phyloP scores from a whole-genome alignment of 2,329 filamentous ascomycete genomes.

The Clarireedia monteithiana region DNA sequence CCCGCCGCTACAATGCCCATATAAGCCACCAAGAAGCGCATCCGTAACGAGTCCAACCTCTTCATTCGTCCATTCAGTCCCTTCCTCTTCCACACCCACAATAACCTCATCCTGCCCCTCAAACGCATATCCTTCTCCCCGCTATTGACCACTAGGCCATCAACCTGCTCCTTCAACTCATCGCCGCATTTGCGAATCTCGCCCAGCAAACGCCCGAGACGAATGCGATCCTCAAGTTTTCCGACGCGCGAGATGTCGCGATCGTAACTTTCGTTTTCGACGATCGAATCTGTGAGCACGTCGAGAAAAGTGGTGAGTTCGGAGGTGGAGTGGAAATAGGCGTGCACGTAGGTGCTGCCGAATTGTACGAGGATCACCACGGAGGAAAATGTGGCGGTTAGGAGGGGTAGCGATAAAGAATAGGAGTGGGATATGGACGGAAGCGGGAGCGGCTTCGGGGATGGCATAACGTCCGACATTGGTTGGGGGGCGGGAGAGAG shows the following conservation, averaged over 20 bases:
- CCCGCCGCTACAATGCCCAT: conserved; percentile 47
- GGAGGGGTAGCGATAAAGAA: not conserved
- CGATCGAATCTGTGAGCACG: conserved; percentile 49
- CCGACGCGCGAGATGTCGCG: conserved; percentile 49
- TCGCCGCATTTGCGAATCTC: conserved; percentile 55
- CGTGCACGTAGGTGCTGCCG: not conserved
- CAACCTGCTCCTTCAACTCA: conserved; percentile 53
- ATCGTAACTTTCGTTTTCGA: conserved; percentile 58
- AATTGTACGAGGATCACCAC: not conserved
- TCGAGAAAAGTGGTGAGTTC: conserved; percentile 42
- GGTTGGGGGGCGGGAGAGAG: not conserved
- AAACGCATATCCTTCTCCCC: conserved; percentile 38
- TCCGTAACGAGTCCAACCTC: conserved; percentile 52
- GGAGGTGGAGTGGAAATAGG: not conserved
- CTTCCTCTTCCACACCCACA: conserved; percentile 50
- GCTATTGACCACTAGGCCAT: conserved; percentile 37
- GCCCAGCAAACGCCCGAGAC: conserved; percentile 47
- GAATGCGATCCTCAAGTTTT: conserved; percentile 54
- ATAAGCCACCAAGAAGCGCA: conserved; percentile 57
- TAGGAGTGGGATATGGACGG: not conserved
- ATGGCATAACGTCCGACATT: too few relatives aligned
- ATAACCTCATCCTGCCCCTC: conserved; percentile 41
- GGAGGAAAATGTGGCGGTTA: not conserved
- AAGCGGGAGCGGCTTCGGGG: not conserved
- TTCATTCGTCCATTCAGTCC: conserved; percentile 50